A percentile compares a stretch with the other conserved stretches of the same genome.
These are phyloP conservation scores for Leccinum broughii DNA, from an alignment of 768 basidiomycete genomes.

Conservation along the genomic window DNA sequence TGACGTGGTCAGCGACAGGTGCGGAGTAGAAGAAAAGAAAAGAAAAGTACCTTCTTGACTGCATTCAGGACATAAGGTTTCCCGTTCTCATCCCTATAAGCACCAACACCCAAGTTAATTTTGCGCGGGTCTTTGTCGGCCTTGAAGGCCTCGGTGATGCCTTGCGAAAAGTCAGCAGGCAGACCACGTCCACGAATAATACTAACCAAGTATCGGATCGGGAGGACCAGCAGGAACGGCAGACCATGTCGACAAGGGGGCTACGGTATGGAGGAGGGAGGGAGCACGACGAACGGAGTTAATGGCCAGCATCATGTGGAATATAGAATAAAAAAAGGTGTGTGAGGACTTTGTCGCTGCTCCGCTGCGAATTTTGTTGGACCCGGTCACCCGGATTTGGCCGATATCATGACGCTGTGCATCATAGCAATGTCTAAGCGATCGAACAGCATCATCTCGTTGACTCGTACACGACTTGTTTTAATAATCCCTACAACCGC, in stretches of 20 bases:
- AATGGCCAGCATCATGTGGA: constrained; percentile 41
- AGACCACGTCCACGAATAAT: neutral
- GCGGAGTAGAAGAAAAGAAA: constrained; percentile 1
- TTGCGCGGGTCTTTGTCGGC: constrained; percentile 90
- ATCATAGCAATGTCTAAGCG: neutral
- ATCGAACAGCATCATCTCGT: too few relatives aligned
- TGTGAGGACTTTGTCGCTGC: neutral
- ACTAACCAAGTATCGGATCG: constrained; percentile 86
- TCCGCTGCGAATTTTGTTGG: neutral
- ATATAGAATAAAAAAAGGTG: neutral
- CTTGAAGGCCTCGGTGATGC: constrained; percentile 95
- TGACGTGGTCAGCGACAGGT: neutral
- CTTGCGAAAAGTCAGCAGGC: constrained; percentile 38
- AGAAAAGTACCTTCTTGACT: constrained; percentile 71
- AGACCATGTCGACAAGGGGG: constrained; percentile 73
- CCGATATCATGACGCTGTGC: constrained; percentile 9
- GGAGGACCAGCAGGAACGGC: constrained; percentile 85
- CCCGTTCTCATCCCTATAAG: constrained; percentile 90
- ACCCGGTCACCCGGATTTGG: constrained; percentile 14
- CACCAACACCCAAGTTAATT: constrained; percentile 97
- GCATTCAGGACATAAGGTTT: constrained; percentile 92
- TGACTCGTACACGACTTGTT: too few relatives aligned
- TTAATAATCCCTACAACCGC: too few relatives aligned
- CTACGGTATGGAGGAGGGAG: constrained; percentile 37
- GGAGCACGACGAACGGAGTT: constrained; percentile 50